Percentiles rank a stretch among this genome's conserved stretches.
Conservation (phyloP, 352 stramenopile species). For the Globisporangium barbulae region DNA sequence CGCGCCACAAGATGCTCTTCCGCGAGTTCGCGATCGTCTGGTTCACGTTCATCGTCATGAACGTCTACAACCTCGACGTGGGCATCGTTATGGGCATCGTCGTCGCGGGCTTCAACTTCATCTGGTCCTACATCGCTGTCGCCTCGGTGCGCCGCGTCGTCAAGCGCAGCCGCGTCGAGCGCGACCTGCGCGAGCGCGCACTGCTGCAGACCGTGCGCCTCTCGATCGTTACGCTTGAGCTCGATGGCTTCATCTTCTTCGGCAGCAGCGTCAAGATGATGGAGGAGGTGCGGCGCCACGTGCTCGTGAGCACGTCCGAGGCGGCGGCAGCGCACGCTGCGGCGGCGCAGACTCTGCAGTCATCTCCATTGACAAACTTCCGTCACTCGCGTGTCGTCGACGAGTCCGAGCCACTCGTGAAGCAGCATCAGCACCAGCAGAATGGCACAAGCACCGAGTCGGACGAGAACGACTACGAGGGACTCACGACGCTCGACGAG, state of each 20-base stretch:
- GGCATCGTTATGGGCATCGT: slow-evolving; percentile 94
- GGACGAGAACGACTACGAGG: slow-evolving; percentile 25
- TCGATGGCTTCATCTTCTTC: slow-evolving; percentile 89
- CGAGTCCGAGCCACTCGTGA: background rate
- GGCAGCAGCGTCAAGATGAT: slow-evolving; percentile 86
- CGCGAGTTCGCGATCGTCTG: slow-evolving; percentile 94
- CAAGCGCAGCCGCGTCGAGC: slow-evolving; percentile 79
- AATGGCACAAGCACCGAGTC: background rate
- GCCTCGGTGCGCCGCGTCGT: slow-evolving; percentile 75
- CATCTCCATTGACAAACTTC: slow-evolving; percentile 13
- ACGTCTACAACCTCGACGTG: slow-evolving; percentile 92
- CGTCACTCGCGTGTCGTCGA: slow-evolving; percentile 9
- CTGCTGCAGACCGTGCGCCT: slow-evolving; percentile 68
- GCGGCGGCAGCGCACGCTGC: slow-evolving; percentile 12
- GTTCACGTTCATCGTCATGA: slow-evolving; percentile 93
- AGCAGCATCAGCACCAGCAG: background rate
- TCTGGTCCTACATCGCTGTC: slow-evolving; percentile 74
- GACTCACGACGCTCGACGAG: slow-evolving; percentile 59
- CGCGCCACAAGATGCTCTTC: slow-evolving; percentile 78
- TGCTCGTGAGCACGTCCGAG: slow-evolving; percentile 50
- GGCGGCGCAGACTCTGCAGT: slow-evolving; percentile 6
- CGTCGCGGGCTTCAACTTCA: slow-evolving; percentile 88
- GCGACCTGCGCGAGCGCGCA: slow-evolving; percentile 69
- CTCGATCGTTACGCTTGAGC: slow-evolving; percentile 82
- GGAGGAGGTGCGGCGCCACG: slow-evolving; percentile 81